Evolutionary conservation across 306 rosid species (phyloP), one percentile per base, ranked within the genome.

Genomic region (Mimosa bimucronata): DNA sequence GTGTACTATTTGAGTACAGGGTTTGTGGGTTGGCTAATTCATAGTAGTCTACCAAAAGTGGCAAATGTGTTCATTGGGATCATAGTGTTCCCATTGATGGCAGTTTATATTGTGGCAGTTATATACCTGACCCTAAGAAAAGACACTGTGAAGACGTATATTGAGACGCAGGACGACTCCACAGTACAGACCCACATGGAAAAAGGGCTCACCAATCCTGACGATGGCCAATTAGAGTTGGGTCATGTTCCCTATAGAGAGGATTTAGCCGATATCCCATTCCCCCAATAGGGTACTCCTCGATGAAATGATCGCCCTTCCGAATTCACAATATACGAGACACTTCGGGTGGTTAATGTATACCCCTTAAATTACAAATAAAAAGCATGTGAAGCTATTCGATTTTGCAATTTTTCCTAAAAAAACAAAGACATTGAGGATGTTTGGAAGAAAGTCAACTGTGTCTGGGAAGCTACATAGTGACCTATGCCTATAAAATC

Each of bases 21-120:
- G n/a, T 94, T 91, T 97, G 98, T 65, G 77, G 46, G n/a, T 92
- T 91, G 98, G 98, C 69, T 94, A 38, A 88, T 91, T 62, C 87
- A 92, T 61, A 92, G 55, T 82, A 81, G 31, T 50, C 79, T 90
- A 73, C 95, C 92, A 42, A 42, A 88, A 80, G 85, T 82, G 66
- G 91, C 86, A 44, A 91, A 80, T 71, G 97, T 90, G 45, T 85
- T 94, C 73, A 77, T 91, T 12, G 94, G 95, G 71, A 86, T 92
- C 73, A 14, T 90, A 26, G 97, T 92, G 26, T 94, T 94, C 66
- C 98, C 97, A 21, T 73, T 91, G 9, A 92, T 94, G 95, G 88
- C 88, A 28, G 2, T 89, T 7, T 94, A 92, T 74, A 25, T 92
- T 11, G 0, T 58, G 2, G 82, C 93, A 3, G 83, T 94, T n/a